Percentiles rank a stretch among this genome's conserved stretches.
These are phyloP conservation scores for Leishmania martiniquensis DNA, from an alignment of 208 protist genomes.

Conservation along the genomic window DNA sequence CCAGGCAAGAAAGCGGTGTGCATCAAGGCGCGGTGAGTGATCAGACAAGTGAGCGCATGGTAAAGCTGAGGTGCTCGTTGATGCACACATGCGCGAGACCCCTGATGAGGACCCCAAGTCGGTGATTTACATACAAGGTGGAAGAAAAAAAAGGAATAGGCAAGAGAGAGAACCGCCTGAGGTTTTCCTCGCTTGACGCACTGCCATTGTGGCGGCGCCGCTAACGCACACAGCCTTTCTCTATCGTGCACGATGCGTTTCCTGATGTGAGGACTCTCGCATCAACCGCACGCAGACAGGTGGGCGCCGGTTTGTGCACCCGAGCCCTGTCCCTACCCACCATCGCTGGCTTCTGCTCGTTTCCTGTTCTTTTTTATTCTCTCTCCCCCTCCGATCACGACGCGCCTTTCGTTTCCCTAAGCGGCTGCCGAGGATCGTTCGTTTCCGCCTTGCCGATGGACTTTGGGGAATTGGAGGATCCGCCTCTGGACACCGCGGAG, in stretches of 20 bases:
- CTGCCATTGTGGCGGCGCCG: too few relatives aligned
- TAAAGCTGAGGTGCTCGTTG: neutral
- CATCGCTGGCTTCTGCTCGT: neutral
- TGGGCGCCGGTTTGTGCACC: neutral
- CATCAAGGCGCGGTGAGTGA: neutral
- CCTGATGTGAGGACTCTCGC: neutral
- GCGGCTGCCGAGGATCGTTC: neutral
- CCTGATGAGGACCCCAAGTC: neutral
- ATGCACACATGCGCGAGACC: neutral
- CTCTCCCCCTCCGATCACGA: neutral
- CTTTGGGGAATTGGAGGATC: neutral
- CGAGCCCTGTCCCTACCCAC: too few relatives aligned
- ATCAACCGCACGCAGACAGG: too few relatives aligned
- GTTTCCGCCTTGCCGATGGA: neutral
- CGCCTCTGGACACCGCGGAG: neutral
- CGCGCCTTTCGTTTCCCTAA: neutral
- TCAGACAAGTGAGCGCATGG: too few relatives aligned
- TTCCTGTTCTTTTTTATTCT: neutral
- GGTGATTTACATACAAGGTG: neutral
- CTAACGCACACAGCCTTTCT: neutral
- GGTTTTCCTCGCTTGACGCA: too few relatives aligned
- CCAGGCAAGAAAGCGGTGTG: neutral
- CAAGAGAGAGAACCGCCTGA: neutral
- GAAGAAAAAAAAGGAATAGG: neutral
- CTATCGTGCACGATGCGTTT: neutral